A percentile compares a stretch with the other conserved stretches of the same genome.
Evolutionary conservation across 352 stramenopile species (phyloP).

Genomic region (Globisporangium barbulae): DNA sequence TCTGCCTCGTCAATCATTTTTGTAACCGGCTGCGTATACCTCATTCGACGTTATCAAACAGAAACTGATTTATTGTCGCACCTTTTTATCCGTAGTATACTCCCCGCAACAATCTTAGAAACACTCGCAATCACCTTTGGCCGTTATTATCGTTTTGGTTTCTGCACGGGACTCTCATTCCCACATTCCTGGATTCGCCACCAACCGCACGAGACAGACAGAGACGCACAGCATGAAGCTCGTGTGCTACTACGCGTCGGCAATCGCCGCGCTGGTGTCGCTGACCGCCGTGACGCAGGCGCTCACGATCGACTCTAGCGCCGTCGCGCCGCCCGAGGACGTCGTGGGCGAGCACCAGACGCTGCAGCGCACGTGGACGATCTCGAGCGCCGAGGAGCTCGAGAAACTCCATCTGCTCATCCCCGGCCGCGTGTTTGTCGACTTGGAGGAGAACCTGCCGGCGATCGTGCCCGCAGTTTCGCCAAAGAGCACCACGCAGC

Average conservation of each 20-base stretch:
- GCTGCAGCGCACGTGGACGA: conserved; percentile 36
- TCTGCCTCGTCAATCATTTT: not conserved
- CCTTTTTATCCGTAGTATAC: not conserved
- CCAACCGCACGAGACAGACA: not conserved
- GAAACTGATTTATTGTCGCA: conserved; percentile 1
- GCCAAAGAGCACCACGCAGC: not conserved
- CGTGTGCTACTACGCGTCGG: not conserved
- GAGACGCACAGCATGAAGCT: conserved; percentile 6
- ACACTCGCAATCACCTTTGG: not conserved
- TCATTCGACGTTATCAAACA: not conserved
- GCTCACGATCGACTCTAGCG: conserved; percentile 27
- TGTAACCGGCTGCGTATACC: not conserved
- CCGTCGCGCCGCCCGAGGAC: conserved; percentile 24
- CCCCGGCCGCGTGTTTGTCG: conserved; percentile 55
- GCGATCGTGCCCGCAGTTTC: conserved; percentile 13
- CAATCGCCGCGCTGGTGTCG: conserved; percentile 1
- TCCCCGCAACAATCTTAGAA: not conserved
- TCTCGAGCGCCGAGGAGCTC: conserved; percentile 39
- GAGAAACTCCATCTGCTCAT: conserved; percentile 48
- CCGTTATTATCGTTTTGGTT: not conserved
- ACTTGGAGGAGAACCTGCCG: conserved; percentile 30
- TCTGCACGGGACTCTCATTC: not conserved
- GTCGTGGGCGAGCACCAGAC: conserved; percentile 36
- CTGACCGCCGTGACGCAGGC: not conserved
- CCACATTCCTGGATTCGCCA: conserved; percentile 10